Evolutionary conservation across 331 rosid genomes (phyloP).

Genomic region (Saraca asoca): DNA sequence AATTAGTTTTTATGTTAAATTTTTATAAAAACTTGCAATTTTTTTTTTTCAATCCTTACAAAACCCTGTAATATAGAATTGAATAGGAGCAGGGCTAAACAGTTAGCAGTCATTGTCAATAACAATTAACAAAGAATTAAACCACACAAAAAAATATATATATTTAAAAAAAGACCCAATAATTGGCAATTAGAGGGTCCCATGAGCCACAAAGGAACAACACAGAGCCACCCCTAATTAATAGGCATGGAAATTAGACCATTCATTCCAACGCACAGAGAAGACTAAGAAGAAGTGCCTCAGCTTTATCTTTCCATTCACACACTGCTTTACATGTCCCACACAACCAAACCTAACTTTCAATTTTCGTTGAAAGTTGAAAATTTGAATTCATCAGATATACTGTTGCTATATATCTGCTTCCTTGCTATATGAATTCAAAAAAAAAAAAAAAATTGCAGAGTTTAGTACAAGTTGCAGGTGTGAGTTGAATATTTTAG

Average conservation of each 20-base stretch:
- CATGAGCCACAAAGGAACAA: conserved; percentile 40
- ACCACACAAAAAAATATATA: conserved; percentile 7
- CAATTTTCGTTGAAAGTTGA: conserved; percentile 34
- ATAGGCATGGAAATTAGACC: too few relatives aligned
- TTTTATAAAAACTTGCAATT: too few relatives aligned
- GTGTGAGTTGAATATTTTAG: too few relatives aligned
- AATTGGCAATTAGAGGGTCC: conserved; percentile 25
- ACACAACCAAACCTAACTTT: conserved; percentile 41
- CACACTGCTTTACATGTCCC: conserved; percentile 29
- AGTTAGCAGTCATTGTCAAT: conserved; percentile 50
- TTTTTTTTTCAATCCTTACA: too few relatives aligned
- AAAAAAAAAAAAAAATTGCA: too few relatives aligned
- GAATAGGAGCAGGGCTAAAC: conserved; percentile 25
- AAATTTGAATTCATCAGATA: too few relatives aligned
- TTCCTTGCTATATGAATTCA: too few relatives aligned
- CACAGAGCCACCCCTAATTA: conserved; percentile 4
- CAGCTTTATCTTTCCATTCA: conserved; percentile 27
- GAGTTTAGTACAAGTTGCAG: too few relatives aligned
- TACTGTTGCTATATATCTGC: too few relatives aligned
- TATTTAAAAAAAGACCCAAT: conserved; percentile 7
- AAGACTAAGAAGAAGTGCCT: conserved; percentile 13
- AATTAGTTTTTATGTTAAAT: too few relatives aligned
- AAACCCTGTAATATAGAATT: too few relatives aligned
- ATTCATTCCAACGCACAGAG: conserved; percentile 26
- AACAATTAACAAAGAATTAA: neutral